phyloP scores from a whole-genome alignment of 2,329 filamentous ascomycete genomes.

The Pleochaeta shiraiana region DNA sequence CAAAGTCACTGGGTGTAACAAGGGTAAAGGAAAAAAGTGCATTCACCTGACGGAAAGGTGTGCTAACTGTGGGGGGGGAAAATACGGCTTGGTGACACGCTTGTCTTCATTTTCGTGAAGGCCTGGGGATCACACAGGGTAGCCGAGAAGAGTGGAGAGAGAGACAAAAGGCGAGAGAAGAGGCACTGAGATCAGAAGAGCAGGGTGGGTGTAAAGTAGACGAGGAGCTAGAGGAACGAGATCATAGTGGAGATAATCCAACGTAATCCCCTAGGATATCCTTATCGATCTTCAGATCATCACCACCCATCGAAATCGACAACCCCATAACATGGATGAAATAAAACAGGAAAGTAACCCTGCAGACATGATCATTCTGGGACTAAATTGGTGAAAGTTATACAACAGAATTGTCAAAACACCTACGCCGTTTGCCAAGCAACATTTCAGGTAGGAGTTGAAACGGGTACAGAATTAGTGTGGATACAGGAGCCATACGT shows the following conservation, averaged over 20 bases:
- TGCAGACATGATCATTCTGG: background rate
- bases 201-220: background rate
- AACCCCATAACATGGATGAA: background rate
- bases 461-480: background rate
- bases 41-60: background rate
- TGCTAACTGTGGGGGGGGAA: background rate
- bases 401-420: background rate
- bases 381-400: background rate
- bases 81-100: background rate
- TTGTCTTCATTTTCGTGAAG: background rate
- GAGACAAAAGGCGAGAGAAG: background rate
- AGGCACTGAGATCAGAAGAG: background rate
- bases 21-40: background rate
- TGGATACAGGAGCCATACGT: background rate
- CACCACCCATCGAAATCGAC: no score
- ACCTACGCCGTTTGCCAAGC: background rate
- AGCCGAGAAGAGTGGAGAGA: background rate
- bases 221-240: background rate
- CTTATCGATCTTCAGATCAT: no score
- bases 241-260: background rate
- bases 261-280: no score
- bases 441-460: background rate
- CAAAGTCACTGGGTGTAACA: background rate
- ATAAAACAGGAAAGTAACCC: background rate
- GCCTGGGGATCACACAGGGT: background rate